These are phyloP conservation scores for Coemansia sp. DNA, from an alignment of 192 early-diverging fungal species.

Conservation along the genomic window DNA sequence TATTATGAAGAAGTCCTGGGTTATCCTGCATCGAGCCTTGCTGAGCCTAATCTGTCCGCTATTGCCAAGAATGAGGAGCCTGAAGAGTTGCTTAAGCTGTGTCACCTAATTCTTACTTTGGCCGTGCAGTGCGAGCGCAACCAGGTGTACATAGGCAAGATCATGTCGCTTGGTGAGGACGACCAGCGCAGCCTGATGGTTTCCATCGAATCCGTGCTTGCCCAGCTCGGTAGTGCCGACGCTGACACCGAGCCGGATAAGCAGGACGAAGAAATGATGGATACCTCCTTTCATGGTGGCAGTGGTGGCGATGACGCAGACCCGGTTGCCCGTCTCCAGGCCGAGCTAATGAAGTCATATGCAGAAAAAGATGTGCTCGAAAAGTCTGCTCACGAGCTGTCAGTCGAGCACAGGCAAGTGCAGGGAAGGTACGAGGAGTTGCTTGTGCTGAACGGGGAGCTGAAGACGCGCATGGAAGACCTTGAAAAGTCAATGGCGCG, in stretches of 20 bases:
- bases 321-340: constrained; percentile 50
- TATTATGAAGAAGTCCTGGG: constrained; percentile 90
- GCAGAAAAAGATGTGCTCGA: constrained; percentile 66
- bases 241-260: constrained; percentile 34
- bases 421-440: constrained; percentile 64
- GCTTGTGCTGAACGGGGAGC: constrained; percentile 68
- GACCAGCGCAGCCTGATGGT: constrained; percentile 88
- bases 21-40: constrained; percentile 60
- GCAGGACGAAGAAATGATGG: constrained; percentile 43
- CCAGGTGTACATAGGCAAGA: constrained; percentile 78
- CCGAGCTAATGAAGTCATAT: constrained; percentile 53
- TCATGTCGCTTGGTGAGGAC: constrained; percentile 69
- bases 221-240: constrained; percentile 46
- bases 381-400: constrained; percentile 49
- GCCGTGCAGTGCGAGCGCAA: constrained; percentile 88
- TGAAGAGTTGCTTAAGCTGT: constrained; percentile 74
- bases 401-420: constrained; percentile 56
- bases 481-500: constrained; percentile 72
- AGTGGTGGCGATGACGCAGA: constrained; percentile 31
- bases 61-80: constrained; percentile 81
- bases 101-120: constrained; percentile 76
- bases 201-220: constrained; percentile 69
- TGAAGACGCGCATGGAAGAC: constrained; percentile 71
- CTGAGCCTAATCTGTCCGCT: constrained; percentile 71
- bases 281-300: constrained; percentile 11